Evolutionary conservation across 179 eudicot genomes (phyloP).

Genomic region (Vitellaria paradoxa): DNA sequence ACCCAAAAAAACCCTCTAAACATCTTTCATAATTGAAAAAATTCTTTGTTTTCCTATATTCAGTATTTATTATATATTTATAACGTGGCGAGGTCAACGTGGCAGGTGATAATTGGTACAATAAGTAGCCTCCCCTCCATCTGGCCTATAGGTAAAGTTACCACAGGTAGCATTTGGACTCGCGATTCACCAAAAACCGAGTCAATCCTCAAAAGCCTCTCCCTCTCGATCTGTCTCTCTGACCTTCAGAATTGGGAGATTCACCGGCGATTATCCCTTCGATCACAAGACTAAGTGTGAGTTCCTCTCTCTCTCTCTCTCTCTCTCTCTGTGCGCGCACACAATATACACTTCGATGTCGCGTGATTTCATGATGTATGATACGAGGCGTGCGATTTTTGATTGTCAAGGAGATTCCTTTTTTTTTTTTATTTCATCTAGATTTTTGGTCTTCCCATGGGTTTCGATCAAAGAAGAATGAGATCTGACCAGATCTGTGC

Average conservation of each 20-base stretch:
- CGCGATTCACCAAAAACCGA: neutral
- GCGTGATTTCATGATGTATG: neutral
- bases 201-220: neutral
- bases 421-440: neutral
- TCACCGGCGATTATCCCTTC: neutral
- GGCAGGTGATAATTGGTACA: neutral
- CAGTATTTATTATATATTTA: neutral
- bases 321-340: too few species aligned
- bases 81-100: neutral
- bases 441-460: neutral
- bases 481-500: neutral
- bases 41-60: neutral
- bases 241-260: neutral
- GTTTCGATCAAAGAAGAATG: neutral
- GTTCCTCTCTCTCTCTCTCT: neutral
- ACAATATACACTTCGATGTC: neutral
- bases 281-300: conserved; percentile 10
- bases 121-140: neutral
- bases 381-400: neutral
- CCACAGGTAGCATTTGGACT: too few species aligned
- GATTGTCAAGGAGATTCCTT: neutral
- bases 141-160: too few species aligned
- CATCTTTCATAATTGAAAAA: too few species aligned
- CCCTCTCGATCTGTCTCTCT: neutral
- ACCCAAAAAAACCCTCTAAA: too few species aligned